These are phyloP conservation scores for Orychophragmus violaceus DNA, from an alignment of 345 rosid species.

Conservation along the genomic window DNA sequence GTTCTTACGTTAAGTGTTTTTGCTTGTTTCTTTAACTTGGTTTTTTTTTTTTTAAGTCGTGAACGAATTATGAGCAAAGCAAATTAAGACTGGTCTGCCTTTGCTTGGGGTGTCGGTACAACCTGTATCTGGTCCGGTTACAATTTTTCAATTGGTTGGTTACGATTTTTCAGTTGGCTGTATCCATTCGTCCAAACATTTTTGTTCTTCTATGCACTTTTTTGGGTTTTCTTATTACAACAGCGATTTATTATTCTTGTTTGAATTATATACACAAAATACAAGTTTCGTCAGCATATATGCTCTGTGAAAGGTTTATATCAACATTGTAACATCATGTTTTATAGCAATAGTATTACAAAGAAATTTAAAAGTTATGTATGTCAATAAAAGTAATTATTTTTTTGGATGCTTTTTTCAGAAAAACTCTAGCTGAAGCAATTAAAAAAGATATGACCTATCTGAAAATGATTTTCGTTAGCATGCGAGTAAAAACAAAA, in stretches of 20 bases:
- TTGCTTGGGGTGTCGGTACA: conserved; percentile 9
- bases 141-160: not conserved
- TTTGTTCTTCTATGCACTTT: not conserved
- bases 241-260: not conserved
- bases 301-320: not conserved
- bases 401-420: too few species aligned
- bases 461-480: too few species aligned
- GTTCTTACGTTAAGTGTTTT: not conserved
- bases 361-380: too few species aligned
- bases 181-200: not conserved
- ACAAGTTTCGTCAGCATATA: not conserved
- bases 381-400: too few species aligned
- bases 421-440: too few species aligned
- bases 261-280: not conserved
- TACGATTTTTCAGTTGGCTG: not conserved
- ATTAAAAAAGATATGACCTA: too few species aligned
- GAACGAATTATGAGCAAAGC: not conserved
- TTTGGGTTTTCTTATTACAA: not conserved
- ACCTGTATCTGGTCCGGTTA: not conserved
- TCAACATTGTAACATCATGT: too few species aligned
- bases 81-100: conserved; percentile 1
- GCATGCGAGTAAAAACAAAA: too few species aligned
- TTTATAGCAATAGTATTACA: too few species aligned
- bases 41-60: not conserved
- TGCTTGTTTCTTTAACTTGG: not conserved